phyloP scores from a whole-genome alignment of 257 asterid genomes.

The Anisodus tanguticus region DNA sequence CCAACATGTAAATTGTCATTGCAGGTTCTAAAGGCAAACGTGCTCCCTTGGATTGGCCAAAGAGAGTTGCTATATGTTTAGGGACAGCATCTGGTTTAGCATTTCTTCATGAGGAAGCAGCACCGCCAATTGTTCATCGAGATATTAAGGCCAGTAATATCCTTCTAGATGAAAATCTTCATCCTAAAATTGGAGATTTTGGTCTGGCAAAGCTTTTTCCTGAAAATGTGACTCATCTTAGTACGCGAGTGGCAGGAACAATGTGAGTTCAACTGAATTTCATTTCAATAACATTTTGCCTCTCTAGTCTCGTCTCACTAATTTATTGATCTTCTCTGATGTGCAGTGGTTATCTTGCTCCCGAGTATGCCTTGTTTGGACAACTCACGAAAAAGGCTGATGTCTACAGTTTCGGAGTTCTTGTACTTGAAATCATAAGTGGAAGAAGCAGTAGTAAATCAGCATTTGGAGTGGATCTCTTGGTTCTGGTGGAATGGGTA shows the following conservation, averaged over 20 bases:
- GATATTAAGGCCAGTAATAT: constrained; percentile 90
- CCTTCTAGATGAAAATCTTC: constrained; percentile 69
- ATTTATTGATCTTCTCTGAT: not conserved
- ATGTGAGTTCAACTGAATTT: constrained; percentile 53
- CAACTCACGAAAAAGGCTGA: constrained; percentile 84
- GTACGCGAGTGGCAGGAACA: constrained; percentile 89
- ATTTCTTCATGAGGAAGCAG: constrained; percentile 81
- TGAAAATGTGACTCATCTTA: constrained; percentile 83
- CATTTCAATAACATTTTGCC: not conserved
- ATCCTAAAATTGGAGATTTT: constrained; percentile 80
- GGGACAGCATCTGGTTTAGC: constrained; percentile 86
- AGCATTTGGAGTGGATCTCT: constrained; percentile 63
- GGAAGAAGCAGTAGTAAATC: constrained; percentile 75
- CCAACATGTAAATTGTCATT: constrained; percentile 8
- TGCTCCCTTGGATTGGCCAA: constrained; percentile 62
- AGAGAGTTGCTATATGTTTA: constrained; percentile 65
- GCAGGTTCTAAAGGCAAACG: constrained; percentile 57
- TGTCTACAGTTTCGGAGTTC: constrained; percentile 80
- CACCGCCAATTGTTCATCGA: constrained; percentile 74
- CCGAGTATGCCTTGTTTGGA: constrained; percentile 71
- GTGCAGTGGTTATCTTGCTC: constrained; percentile 81
- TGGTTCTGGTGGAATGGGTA: constrained; percentile 82
- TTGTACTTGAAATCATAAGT: constrained; percentile 68
- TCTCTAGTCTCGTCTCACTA: not conserved
- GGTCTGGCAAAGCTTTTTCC: constrained; percentile 92